These are phyloP conservation scores for Neopestalotiopsis sp. DNA, from an alignment of 2,329 filamentous ascomycete genomes.

Conservation along the genomic window DNA sequence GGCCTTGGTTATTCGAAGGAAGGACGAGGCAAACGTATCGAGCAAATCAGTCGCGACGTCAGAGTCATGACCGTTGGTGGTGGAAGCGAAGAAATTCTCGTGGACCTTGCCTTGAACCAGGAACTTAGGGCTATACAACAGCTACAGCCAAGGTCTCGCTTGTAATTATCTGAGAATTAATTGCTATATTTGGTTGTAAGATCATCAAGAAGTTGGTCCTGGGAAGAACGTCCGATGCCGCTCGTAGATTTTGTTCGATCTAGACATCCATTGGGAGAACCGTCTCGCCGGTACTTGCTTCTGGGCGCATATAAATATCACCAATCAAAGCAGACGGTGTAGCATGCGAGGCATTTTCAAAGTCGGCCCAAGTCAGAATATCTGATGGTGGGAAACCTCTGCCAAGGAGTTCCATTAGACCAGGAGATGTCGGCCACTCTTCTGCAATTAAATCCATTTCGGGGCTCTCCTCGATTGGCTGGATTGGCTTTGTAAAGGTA, in stretches of 20 bases:
- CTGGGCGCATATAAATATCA: not conserved
- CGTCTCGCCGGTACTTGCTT: not conserved
- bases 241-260: not conserved
- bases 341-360: not conserved
- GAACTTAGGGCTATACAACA: constrained; percentile 4
- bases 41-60: constrained; percentile 24
- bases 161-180: not conserved
- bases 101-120: constrained; percentile 22
- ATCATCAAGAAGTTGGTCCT: not conserved
- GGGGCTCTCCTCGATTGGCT: not conserved
- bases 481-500: not conserved
- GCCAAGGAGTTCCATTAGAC: not conserved
- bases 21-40: constrained; percentile 25
- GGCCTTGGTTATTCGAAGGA: constrained; percentile 24
- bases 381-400: not conserved
- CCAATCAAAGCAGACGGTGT: not conserved
- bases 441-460: not conserved
- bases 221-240: not conserved
- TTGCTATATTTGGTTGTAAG: not conserved
- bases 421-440: not conserved
- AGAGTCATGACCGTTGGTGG: constrained; percentile 25
- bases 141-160: not conserved
- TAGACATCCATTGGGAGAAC: not conserved
- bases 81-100: constrained; percentile 24
- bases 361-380: not conserved